Conservation (phyloP, 148 eudicot species). For the Nyssa sinensis region DNA sequence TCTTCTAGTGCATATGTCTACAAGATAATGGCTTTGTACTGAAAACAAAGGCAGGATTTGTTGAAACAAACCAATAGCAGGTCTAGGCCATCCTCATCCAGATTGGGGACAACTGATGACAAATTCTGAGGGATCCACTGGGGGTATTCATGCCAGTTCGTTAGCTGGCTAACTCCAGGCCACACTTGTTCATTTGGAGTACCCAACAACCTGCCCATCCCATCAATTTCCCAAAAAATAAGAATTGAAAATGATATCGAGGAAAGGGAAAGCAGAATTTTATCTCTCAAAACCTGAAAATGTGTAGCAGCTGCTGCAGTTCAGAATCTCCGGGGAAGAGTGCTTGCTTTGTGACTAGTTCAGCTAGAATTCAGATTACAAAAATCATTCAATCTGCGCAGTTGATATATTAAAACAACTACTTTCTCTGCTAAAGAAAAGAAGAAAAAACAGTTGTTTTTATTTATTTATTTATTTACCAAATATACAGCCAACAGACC, state of each 20-base stretch:
- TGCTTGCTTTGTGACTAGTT: slow-evolving; percentile 76
- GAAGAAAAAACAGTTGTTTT: too few species aligned
- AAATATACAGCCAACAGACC: slow-evolving; percentile 98
- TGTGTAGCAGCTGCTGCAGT: slow-evolving; percentile 97
- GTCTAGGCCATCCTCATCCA: slow-evolving; percentile 66
- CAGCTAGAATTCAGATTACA: slow-evolving; percentile 42
- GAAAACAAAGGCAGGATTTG: not conserved
- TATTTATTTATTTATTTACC: too few species aligned
- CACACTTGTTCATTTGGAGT: slow-evolving; percentile 91
- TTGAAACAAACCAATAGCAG: slow-evolving; percentile 57
- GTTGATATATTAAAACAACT: not conserved
- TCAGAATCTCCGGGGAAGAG: slow-evolving; percentile 83
- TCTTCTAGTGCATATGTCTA: too few species aligned
- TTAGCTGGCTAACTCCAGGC: slow-evolving; percentile 85
- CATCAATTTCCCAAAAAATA: not conserved
- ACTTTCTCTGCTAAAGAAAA: too few species aligned
- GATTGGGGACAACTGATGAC: slow-evolving; percentile 58
- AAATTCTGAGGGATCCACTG: slow-evolving; percentile 78
- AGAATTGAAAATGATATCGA: not conserved
- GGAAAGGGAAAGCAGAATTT: not conserved
- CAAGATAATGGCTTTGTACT: too few species aligned
- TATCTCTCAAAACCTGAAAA: slow-evolving; percentile 56
- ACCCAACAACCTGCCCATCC: slow-evolving; percentile 60
- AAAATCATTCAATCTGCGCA: not conserved
- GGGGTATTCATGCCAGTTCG: slow-evolving; percentile 96